A percentile compares a stretch with the other conserved stretches of the same genome.
phyloP scores from a whole-genome alignment of 441 rosid species.

The Pelargonium myrrhifolium region DNA sequence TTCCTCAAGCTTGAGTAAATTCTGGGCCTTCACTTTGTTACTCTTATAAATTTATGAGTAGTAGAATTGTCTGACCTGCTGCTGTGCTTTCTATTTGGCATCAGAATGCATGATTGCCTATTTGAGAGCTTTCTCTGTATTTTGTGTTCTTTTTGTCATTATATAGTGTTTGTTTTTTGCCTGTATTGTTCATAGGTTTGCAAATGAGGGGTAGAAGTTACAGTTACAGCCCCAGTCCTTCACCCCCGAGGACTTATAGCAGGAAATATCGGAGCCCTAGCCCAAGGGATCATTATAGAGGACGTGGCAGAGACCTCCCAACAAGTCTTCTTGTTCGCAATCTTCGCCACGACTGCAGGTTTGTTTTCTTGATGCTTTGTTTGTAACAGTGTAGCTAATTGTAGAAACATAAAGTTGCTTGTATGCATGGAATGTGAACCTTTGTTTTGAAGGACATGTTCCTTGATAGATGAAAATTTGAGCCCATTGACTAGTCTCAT shows the following conservation, averaged over 20 bases:
- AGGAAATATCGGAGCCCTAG: constrained; percentile 62
- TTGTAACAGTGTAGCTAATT: not conserved
- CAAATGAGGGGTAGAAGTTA: constrained; percentile 69
- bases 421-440: not conserved
- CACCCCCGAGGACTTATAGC: constrained; percentile 58
- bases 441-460: not conserved
- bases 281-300: constrained; percentile 46
- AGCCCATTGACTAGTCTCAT: not conserved
- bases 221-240: constrained; percentile 58
- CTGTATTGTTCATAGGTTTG: constrained; percentile 2
- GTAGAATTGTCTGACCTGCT: too few relatives aligned
- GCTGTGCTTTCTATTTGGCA: too few relatives aligned
- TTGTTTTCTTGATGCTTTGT: not conserved
- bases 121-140: not conserved
- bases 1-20: not conserved
- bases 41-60: too few relatives aligned
- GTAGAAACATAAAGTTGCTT: not conserved
- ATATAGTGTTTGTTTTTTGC: not conserved
- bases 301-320: constrained; percentile 55
- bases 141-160: not conserved
- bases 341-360: constrained; percentile 81
- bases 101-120: not conserved
- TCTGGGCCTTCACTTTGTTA: too few relatives aligned
- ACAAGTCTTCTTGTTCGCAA: constrained; percentile 90
- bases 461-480: not conserved